Base-by-base conservation (phyloP, 495 filamentous ascomycete species). In the Annulohypoxylon nitens region DNA sequence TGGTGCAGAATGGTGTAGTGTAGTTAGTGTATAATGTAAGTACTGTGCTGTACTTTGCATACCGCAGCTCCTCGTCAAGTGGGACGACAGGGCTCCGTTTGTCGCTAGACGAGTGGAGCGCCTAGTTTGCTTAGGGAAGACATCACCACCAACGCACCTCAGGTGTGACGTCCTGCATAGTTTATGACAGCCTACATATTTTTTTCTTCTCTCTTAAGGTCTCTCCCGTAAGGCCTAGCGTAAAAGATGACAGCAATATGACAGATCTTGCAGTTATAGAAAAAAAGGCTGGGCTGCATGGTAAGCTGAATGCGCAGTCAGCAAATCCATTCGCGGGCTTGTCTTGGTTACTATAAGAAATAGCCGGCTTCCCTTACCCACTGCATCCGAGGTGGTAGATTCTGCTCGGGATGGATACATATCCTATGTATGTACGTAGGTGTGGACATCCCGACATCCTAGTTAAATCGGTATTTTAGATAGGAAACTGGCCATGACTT, bases 321-420 rank as follows among this genome's bases (percentile, higher is more conserved):
- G 72, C 67, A 71, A 68, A 54, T 60, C 72, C 72, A 53, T 71
- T 71, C 67, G 23, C 54, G 26, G 43, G 18, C 26, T 20, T 60
- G 45, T 47, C 37, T 70, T 74, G 53, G 53, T 34, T 55, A 26
- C 51, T 64, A 59, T 62, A 48, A 53, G 33, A 30, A 64, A 67
- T 70, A 67, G 50, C 71, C 67, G 67, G 67, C 67, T 75, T 75
- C 72, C 72, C 72, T 75, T 71, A 71, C 72, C 72, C 72, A 75
- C 59, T 30, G 45, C 51, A 64, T 45, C 53, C 67, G 61, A 64
- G 63, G 57, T 48, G 59, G 58, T 18, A 61, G 25, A 41, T 53
- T 62, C 43, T 57, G 23, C n/a, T 62, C 30, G 58, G 57, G 50
- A 58, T 50, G 57, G 37, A 34, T 25, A 60, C 16, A 18, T 45